Evolutionary conservation across 805 yeast genomes (phyloP).

Genomic region (Pichia pseudocactophila): DNA sequence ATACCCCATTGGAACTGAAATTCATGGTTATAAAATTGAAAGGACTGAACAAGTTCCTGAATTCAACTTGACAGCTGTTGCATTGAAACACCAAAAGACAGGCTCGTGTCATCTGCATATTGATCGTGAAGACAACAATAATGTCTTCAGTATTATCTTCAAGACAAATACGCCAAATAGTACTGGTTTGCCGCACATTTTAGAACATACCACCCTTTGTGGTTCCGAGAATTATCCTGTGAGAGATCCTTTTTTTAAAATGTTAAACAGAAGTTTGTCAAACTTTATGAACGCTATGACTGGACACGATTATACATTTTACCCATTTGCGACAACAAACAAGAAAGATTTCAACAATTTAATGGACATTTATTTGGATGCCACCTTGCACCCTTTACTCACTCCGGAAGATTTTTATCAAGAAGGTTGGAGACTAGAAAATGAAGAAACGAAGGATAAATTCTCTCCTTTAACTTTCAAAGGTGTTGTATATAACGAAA

Average conservation of each 20-base stretch:
- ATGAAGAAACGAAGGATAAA: slow-evolving; percentile 48
- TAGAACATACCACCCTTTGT: slow-evolving; percentile 93
- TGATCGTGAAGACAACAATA: slow-evolving; percentile 73
- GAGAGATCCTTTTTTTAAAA: slow-evolving; percentile 94
- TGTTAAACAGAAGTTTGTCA: slow-evolving; percentile 89
- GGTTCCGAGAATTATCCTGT: slow-evolving; percentile 90
- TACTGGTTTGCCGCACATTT: slow-evolving; percentile 94
- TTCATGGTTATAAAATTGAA: slow-evolving; percentile 61
- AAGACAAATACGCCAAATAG: slow-evolving; percentile 90
- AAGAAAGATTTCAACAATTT: slow-evolving; percentile 69
- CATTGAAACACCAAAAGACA: slow-evolving; percentile 54
- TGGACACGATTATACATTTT: slow-evolving; percentile 91
- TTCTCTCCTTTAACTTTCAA: slow-evolving; percentile 62
- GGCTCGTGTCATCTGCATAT: slow-evolving; percentile 82
- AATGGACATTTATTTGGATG: slow-evolving; percentile 79
- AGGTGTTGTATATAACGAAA: slow-evolving; percentile 96
- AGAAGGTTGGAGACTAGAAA: slow-evolving; percentile 97
- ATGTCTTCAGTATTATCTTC: slow-evolving; percentile 82
- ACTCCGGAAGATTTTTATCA: slow-evolving; percentile 77
- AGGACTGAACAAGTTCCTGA: slow-evolving; percentile 70
- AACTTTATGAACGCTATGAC: slow-evolving; percentile 99
- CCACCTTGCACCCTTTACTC: slow-evolving; percentile 75
- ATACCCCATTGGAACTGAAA: slow-evolving; percentile 54
- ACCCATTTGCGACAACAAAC: slow-evolving; percentile 95
- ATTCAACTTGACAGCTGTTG: slow-evolving; percentile 70